phyloP scores from a whole-genome alignment of 257 asterid species.

The Penstemon newberryi region DNA sequence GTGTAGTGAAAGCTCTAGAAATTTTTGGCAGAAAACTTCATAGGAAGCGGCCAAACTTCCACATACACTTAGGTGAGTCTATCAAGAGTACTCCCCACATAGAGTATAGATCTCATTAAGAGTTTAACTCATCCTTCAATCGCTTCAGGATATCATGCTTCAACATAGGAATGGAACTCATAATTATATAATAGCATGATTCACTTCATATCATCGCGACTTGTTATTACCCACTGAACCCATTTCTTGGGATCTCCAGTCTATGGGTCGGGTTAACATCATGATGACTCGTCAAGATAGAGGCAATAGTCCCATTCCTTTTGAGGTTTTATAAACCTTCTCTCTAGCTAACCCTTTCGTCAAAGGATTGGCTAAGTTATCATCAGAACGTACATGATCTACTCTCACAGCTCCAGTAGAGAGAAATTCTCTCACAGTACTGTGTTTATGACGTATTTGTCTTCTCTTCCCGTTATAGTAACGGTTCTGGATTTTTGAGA shows the following conservation, averaged over 20 bases:
- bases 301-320: too few species aligned
- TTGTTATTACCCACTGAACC: neutral
- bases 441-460: neutral
- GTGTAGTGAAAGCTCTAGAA: too few species aligned
- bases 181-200: neutral
- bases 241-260: slow-evolving; percentile 3
- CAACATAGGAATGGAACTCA: neutral
- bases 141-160: neutral
- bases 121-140: too few species aligned
- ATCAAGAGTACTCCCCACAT: neutral
- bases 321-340: neutral
- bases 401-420: neutral
- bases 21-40: neutral
- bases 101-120: neutral
- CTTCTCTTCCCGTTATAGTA: neutral
- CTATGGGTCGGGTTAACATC: neutral
- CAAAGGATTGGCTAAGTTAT: neutral
- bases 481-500: neutral
- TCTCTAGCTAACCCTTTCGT: slow-evolving; percentile 8
- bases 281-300: neutral
- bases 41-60: slow-evolving; percentile 2
- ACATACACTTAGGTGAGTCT: neutral
- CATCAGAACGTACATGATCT: neutral
- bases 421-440: neutral
- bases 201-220: neutral